phyloP scores from a whole-genome alignment of 768 basidiomycete species.

The Termitomyces sp. region DNA sequence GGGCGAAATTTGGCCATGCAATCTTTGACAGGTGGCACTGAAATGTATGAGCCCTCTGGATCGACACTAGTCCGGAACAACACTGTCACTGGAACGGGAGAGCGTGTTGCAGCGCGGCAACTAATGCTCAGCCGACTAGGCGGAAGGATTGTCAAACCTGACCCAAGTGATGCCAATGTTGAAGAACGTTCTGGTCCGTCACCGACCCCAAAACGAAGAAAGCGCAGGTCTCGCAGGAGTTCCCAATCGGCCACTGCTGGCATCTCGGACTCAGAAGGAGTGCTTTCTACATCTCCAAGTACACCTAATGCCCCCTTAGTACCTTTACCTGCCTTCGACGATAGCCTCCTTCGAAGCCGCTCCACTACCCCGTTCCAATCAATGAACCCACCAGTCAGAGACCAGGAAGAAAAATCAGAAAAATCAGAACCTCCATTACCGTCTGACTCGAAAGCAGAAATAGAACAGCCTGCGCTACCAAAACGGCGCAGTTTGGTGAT shows the following conservation, averaged over 20 bases:
- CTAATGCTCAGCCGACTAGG: constrained; percentile 62
- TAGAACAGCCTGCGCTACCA: constrained; percentile 35
- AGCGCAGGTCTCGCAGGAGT: constrained; percentile 51
- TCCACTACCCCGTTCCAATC: constrained; percentile 41
- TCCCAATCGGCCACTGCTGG: constrained; percentile 41
- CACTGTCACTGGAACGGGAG: constrained; percentile 72
- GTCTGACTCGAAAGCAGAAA: constrained; percentile 18
- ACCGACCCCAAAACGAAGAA: constrained; percentile 50
- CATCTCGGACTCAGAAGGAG: constrained; percentile 47
- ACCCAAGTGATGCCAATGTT: constrained; percentile 58
- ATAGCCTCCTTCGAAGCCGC: constrained; percentile 31
- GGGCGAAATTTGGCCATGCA: constrained; percentile 72
- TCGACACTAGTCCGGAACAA: constrained; percentile 68
- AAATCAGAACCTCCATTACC: constrained; percentile 18
- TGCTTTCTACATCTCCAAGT: constrained; percentile 47
- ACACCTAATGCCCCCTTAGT: constrained; percentile 57
- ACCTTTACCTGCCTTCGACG: constrained; percentile 43
- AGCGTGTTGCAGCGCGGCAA: constrained; percentile 68
- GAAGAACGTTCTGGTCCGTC: constrained; percentile 49
- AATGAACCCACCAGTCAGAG: constrained; percentile 27
- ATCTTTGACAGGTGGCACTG: constrained; percentile 77
- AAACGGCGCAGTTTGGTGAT: constrained; percentile 63
- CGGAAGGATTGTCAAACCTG: constrained; percentile 53
- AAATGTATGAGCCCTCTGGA: constrained; percentile 53
- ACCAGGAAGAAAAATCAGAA: constrained; percentile 23